Evolutionary conservation across 2,329 filamentous ascomycete species (phyloP), one percentile per base, ranked within the genome.

Genomic region (Ilyonectria destructans): DNA sequence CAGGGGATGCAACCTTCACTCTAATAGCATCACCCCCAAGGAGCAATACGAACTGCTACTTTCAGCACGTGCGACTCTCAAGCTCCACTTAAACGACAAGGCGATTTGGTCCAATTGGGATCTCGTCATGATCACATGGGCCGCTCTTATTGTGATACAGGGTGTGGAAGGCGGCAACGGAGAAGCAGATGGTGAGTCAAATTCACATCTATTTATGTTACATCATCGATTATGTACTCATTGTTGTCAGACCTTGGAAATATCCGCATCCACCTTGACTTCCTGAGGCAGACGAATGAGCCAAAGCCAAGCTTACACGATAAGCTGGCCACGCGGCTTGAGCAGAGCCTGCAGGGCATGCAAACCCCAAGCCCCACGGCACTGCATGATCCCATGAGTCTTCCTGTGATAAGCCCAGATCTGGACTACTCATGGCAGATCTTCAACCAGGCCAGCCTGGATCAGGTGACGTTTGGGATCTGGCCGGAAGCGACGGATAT

Each of bases 371-470:
- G 51, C 37, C 54, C 60, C 17, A 26, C 31, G 3, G 17, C 43
- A 3, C 19, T 59, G 6, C 19, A 46, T 6, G 56, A 55, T 17
- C 8, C 56, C 3, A 23, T 59, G 21, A 65, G 21, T 49, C 37
- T 55, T 9, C 35, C 62, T 6, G 31, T 56, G 1, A 35, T 65
- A 8, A 56, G 46, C 13, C 43, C 57, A 4, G 46, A 65, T 19
- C 19, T 65, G 2, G 62, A 68, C 35, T 65, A 58, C 19, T 68
- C 61, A 17, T 68, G 66, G 62, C 57, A 65, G 29, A 68, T 62
- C 21, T 65, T 65, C n/a, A 60, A 46, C 35, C 59, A 65, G 9
- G 61, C 57, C 29, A 65, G 62, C 23, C 46, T 65, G 23, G 55
- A 68, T 13, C 61, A 65, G 31, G 17, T 68, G 17, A 29, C 48